Percentiles rank a stretch among this genome's conserved stretches.
phyloP scores from a whole-genome alignment of 345 rosid species.

The Populus nigra region DNA sequence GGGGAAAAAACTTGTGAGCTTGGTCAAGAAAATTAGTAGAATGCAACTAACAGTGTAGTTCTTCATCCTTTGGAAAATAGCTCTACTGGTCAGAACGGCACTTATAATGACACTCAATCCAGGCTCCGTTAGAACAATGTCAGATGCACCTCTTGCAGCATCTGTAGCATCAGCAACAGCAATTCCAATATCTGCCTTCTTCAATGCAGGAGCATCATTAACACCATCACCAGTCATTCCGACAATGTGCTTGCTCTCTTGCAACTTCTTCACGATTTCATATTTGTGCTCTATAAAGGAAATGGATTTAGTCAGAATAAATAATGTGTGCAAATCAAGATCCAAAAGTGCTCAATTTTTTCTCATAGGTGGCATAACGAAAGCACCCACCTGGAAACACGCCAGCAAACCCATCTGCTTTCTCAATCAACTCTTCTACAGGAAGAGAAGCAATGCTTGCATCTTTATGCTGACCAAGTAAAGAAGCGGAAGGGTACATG shows the following conservation, averaged over 20 bases:
- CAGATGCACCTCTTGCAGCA: conserved; percentile 36
- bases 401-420: conserved; percentile 34
- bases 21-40: background rate
- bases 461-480: conserved; percentile 29
- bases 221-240: conserved; percentile 43
- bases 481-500: conserved; percentile 30
- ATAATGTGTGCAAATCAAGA: background rate
- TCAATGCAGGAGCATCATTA: conserved; percentile 37
- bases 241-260: conserved; percentile 33
- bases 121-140: conserved; percentile 32
- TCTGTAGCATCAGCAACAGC: conserved; percentile 37
- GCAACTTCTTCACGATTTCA: conserved; percentile 37
- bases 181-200: conserved; percentile 36
- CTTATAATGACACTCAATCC: conserved; percentile 36
- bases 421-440: conserved; percentile 32
- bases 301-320: background rate
- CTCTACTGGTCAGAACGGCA: conserved; percentile 35
- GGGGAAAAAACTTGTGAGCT: background rate
- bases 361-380: background rate
- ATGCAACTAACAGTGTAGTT: conserved; percentile 29
- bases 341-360: background rate
- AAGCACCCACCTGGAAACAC: conserved; percentile 27
- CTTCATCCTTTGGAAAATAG: conserved; percentile 37
- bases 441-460: conserved; percentile 24
- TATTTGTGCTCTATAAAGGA: conserved; percentile 29